Evolutionary conservation across 2,329 filamentous ascomycete genomes (phyloP).

Genomic region (Aspergillus carbonarius): DNA sequence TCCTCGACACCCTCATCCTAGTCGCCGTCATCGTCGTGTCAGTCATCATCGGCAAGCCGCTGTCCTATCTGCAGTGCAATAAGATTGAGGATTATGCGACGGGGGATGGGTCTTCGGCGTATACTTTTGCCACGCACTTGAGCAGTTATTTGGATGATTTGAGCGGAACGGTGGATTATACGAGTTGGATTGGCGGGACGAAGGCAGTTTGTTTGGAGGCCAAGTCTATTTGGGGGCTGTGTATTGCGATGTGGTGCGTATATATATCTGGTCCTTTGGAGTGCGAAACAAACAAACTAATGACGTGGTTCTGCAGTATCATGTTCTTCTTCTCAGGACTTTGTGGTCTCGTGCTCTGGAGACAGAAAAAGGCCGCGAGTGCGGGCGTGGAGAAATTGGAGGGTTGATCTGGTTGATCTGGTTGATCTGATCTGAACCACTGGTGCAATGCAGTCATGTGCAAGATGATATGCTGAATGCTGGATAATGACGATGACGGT

Average conservation of each 20-base stretch:
- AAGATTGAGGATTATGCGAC: conserved; percentile 48
- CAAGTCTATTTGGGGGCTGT: conserved; percentile 83
- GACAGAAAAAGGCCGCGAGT: conserved; percentile 51
- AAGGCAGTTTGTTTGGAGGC: conserved; percentile 74
- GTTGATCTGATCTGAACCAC: not conserved
- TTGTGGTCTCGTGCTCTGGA: conserved; percentile 62
- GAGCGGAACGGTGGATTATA: conserved; percentile 52
- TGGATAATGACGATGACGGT: not conserved
- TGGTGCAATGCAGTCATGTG: not conserved
- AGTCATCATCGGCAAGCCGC: conserved; percentile 73
- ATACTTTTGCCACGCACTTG: conserved; percentile 55
- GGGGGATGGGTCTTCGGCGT: conserved; percentile 50
- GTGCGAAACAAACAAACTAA: conserved; percentile 5
- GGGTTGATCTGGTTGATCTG: conserved; percentile 6
- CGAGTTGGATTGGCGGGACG: conserved; percentile 59
- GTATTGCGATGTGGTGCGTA: conserved; percentile 70
- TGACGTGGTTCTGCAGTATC: conserved; percentile 45
- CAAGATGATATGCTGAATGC: not conserved
- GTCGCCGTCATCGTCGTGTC: conserved; percentile 76
- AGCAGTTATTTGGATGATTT: conserved; percentile 52
- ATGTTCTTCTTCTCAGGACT: conserved; percentile 65
- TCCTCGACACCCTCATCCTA: conserved; percentile 66
- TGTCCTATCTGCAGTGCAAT: conserved; percentile 74
- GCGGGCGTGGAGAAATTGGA: conserved; percentile 20
- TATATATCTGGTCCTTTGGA: not conserved